Percentiles rank a stretch among this genome's conserved stretches.
Conservation (phyloP, 768 basidiomycete species). For the Pleurotus citrinopileatus region DNA sequence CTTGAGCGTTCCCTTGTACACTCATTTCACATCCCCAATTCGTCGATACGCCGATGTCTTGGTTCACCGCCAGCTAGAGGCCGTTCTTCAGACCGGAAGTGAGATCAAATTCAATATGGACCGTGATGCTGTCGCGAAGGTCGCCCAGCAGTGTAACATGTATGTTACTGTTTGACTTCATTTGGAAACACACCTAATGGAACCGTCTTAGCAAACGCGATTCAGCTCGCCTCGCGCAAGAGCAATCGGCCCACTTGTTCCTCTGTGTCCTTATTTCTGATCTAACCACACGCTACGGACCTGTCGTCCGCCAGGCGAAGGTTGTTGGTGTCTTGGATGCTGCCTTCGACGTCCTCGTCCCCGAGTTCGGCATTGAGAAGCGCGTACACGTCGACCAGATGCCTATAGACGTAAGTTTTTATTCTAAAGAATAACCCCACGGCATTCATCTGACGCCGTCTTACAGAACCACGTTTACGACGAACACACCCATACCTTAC, state of each 20-base stretch:
- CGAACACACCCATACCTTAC: conserved; percentile 87
- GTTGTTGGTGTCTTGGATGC: conserved; percentile 97
- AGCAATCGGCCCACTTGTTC: conserved; percentile 94
- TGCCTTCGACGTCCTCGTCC: conserved; percentile 94
- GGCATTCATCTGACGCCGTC: conserved; percentile 12
- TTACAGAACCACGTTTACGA: conserved; percentile 91
- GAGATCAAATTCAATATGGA: conserved; percentile 96
- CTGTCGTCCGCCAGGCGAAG: conserved; percentile 92
- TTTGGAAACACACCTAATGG: conserved; percentile 8
- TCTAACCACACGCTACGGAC: conserved; percentile 91
- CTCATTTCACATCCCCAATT: conserved; percentile 91
- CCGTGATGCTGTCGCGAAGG: conserved; percentile 94
- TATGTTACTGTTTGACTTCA: conserved; percentile 33
- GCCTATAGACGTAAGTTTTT: conserved; percentile 81
- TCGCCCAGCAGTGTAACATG: conserved; percentile 98
- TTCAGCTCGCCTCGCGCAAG: conserved; percentile 88
- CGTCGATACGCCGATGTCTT: conserved; percentile 92
- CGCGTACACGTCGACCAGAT: conserved; percentile 98
- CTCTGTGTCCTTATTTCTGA: conserved; percentile 93
- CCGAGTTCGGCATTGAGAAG: conserved; percentile 99
- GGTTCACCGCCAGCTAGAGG: conserved; percentile 95
- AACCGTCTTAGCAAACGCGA: conserved; percentile 74
- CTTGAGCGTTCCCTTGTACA: conserved; percentile 87
- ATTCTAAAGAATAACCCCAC: neutral
- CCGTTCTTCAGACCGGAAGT: conserved; percentile 73